Evolutionary conservation across 2,329 filamentous ascomycete genomes (phyloP), one percentile per base, ranked within the genome.

Genomic region (Pseudogymnoascus sp.): DNA sequence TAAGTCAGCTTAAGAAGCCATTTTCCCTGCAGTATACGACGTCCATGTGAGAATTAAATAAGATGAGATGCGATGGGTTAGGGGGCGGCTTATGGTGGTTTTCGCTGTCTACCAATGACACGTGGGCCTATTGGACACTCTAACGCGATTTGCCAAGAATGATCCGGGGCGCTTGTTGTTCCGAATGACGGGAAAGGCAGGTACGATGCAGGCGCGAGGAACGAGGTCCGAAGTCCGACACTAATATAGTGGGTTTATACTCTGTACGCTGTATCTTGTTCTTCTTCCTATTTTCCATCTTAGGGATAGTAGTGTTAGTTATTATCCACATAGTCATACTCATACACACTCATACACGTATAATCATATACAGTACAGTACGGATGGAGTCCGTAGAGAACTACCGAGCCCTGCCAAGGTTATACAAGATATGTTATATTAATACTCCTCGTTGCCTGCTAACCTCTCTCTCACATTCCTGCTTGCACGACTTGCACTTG

Each of bases 151-250:
- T 52, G 45, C 45, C 23, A 52, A 52, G 45, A n/a, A n/a, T 13
- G n/a, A 30, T 5, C 13, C 41, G 23, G 41, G 23, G 9, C 41
- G 41, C 41, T 52, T 52, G 45, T 52, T 52, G 26, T 52, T 52
- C 45, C 45, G 45, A 10, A 12, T 6, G 45, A 52, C 45, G 45
- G 45, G 45, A 52, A 52, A 52, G 45, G 45, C 45, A 52, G 45
- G 45, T 52, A 52, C 45, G 26, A 52, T 18, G 26, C 45, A n/a
- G 26, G 9, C 30, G 45, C 23, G n/a, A 52, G 45, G 45, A 18
- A 52, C 45, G 45, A 52, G 45, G 45, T 45, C n/a, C 39, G 39
- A 45, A 4, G 3, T 30, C 45, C 45, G 45, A 30, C 5, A 81
- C 8, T 3, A 41, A 19, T 33, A 4, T 13, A 19, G 35, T 38